Percentiles rank a stretch among this genome's conserved stretches.
Evolutionary conservation across 2,329 filamentous ascomycete species (phyloP).

Genomic region (Gaeumannomyces tritici): DNA sequence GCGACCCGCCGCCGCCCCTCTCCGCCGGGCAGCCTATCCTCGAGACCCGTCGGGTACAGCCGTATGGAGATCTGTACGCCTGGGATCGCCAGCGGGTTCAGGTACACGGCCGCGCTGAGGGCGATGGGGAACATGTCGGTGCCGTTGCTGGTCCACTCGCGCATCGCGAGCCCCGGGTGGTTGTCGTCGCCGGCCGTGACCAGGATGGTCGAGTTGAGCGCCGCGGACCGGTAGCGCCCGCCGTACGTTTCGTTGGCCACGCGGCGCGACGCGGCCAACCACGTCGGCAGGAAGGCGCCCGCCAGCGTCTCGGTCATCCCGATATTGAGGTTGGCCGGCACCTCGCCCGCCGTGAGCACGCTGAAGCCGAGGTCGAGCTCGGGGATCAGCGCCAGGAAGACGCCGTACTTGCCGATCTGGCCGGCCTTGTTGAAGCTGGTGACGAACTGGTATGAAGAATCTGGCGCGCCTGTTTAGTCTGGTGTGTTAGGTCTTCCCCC

Average conservation of each 20-base stretch:
- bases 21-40: slow-evolving; percentile 13
- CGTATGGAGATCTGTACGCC: slow-evolving; percentile 16
- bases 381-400: slow-evolving; percentile 20
- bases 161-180: slow-evolving; percentile 18
- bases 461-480: slow-evolving; percentile 1
- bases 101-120: slow-evolving; percentile 11
- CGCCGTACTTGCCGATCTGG: slow-evolving; percentile 19
- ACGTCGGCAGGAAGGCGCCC: slow-evolving; percentile 18
- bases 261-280: slow-evolving; percentile 15
- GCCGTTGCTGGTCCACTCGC: slow-evolving; percentile 22
- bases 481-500: not conserved
- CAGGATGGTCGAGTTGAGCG: slow-evolving; percentile 19
- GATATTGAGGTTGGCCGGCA: slow-evolving; percentile 15
- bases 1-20: slow-evolving; percentile 14
- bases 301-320: slow-evolving; percentile 21
- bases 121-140: slow-evolving; percentile 18
- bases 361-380: slow-evolving; percentile 24
- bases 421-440: slow-evolving; percentile 25
- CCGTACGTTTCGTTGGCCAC: slow-evolving; percentile 17
- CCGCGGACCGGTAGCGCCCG: slow-evolving; percentile 14
- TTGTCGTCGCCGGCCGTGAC: slow-evolving; percentile 10
- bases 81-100: slow-evolving; percentile 13
- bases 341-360: slow-evolving; percentile 19
- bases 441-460: slow-evolving; percentile 14
- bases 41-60: slow-evolving; percentile 21